Conservation (phyloP, 2,329 filamentous ascomycete genomes). For the Pseudogymnoascus sp. region DNA sequence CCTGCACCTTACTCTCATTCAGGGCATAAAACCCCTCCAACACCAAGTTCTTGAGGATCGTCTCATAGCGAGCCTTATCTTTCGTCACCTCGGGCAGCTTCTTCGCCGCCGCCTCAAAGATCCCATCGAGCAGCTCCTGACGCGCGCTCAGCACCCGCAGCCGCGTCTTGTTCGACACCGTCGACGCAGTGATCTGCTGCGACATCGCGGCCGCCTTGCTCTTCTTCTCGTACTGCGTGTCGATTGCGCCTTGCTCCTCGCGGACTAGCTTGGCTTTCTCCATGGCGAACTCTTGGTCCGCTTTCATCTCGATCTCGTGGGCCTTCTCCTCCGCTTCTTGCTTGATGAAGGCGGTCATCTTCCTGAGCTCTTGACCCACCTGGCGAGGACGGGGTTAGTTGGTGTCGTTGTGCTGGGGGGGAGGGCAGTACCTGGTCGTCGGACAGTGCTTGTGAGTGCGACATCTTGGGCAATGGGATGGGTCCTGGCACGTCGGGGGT, state of each 20-base stretch:
- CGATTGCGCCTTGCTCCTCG: constrained; percentile 88
- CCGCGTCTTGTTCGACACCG: constrained; percentile 90
- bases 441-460: constrained; percentile 87
- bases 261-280: constrained; percentile 98
- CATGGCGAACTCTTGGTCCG: constrained; percentile 97
- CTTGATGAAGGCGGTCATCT: constrained; percentile 99
- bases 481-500: constrained; percentile 12
- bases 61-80: constrained; percentile 68
- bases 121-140: constrained; percentile 81
- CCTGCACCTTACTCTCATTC: constrained; percentile 66
- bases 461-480: constrained; percentile 57
- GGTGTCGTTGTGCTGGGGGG: neutral
- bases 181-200: constrained; percentile 96
- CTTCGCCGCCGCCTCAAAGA: constrained; percentile 75
- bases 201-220: constrained; percentile 98
- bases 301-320: constrained; percentile 94
- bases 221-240: constrained; percentile 92
- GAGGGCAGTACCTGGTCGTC: constrained; percentile 74
- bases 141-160: constrained; percentile 79
- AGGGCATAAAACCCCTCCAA: constrained; percentile 87
- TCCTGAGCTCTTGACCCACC: constrained; percentile 97
- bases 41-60: constrained; percentile 68
- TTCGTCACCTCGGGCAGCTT: constrained; percentile 60
- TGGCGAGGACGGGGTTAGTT: constrained; percentile 34
- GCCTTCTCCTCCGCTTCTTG: constrained; percentile 97